Evolutionary conservation across 2,329 filamentous ascomycete genomes (phyloP).

Genomic region (Phyllosticta capitalensis): DNA sequence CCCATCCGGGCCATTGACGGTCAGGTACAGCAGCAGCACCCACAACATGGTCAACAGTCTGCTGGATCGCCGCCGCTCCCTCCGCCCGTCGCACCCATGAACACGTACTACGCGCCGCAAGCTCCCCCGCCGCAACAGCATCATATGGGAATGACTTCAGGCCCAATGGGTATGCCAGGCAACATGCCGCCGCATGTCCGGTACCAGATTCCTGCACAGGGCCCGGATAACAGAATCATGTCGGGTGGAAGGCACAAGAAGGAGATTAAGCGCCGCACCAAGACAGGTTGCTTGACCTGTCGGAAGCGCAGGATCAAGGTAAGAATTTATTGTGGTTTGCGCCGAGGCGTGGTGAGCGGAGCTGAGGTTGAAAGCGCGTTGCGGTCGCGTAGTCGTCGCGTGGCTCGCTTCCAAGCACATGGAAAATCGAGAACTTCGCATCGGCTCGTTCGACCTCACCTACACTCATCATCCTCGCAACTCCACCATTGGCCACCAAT

Average conservation of each 20-base stretch:
- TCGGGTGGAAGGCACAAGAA: constrained; percentile 57
- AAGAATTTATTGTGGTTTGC: constrained; percentile 14
- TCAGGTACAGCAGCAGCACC: constrained; percentile 27
- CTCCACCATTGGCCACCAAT: background rate
- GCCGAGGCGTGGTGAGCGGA: constrained; percentile 5
- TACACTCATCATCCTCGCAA: constrained; percentile 7
- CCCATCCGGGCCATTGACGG: constrained; percentile 42
- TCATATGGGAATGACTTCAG: constrained; percentile 12
- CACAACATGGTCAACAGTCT: constrained; percentile 20
- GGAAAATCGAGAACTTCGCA: constrained; percentile 26
- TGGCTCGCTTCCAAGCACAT: constrained; percentile 18
- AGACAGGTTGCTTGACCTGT: constrained; percentile 57
- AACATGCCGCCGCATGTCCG: constrained; percentile 37
- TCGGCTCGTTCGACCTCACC: constrained; percentile 24
- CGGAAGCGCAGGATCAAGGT: constrained; percentile 63
- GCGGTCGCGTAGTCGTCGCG: constrained; percentile 12
- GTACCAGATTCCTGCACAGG: constrained; percentile 46
- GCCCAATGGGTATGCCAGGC: constrained; percentile 38
- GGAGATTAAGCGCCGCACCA: constrained; percentile 67
- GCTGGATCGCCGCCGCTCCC: constrained; percentile 41
- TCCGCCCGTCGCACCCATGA: constrained; percentile 44
- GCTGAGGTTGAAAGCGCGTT: constrained; percentile 16
- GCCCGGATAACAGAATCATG: constrained; percentile 43
- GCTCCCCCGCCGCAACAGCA: constrained; percentile 18
- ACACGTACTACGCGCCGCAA: constrained; percentile 41